Evolutionary conservation across 164 flowering plant species (phyloP), one percentile per base, ranked within the genome.

Genomic region (Cinnamomum chago): DNA sequence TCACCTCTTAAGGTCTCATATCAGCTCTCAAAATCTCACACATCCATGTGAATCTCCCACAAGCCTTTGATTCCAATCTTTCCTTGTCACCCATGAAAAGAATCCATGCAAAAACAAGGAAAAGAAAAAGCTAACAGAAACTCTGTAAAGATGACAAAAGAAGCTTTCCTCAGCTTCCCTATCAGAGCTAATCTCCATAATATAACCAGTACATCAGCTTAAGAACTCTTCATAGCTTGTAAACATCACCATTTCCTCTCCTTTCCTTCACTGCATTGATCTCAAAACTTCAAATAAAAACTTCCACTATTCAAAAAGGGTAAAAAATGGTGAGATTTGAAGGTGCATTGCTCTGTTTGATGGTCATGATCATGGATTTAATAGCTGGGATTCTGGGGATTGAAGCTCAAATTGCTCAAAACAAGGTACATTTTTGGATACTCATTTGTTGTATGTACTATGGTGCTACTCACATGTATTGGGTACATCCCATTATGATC

Each of bases 301-400:
- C 50, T n/a, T 58, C 22, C 13, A 13, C 30, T 22, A 74, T 60
- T 64, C 30, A 10, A 25, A 68, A 47, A 27, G 28, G 22, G 22
- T 3, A 1, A 1, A n/a, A 68, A 51, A 90, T 88, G 92, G 82
- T 76, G 20, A 88, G 78, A 47, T 62, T 79, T 75, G 24, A 67
- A 11, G 84, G 82, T 18, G 75, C 84, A 22, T 25, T 90, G 17
- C 64, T 95, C 5, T 92, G 95, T 74, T 35, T 90, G 23, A 30
- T 85, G 81, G 80, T 95, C 77, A 78, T 92, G 65, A 75, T 75
- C 51, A 23, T 93, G 81, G 99, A 93, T 62, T 72, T 93, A n/a
- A 65, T 77, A 2, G 97, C 99, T 0, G 99, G 99, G 2, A 79
- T 95, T 58, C 93, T 95, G 5, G 97, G 97, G 33, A 92, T 95